Base-by-base conservation (phyloP, 2,329 filamentous ascomycete species). In the Myriosclerotinia duriaeana region DNA sequence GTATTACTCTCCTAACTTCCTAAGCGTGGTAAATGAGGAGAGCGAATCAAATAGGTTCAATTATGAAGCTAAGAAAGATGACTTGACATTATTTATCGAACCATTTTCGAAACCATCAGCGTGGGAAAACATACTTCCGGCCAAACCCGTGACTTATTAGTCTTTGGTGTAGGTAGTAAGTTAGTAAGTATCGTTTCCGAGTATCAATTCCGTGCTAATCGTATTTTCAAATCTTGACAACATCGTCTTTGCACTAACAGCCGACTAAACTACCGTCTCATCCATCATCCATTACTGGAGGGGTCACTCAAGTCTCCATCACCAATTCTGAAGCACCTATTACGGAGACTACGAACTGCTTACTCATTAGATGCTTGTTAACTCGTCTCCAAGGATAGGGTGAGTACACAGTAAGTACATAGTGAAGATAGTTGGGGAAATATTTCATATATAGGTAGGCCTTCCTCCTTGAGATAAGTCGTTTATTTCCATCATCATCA, bases 231-330 rank as follows among this genome's bases (percentile, higher is more conserved):
- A n/a, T 12, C 26, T 34, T 14, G 20, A 22, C 62, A 8, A n/a
- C 15, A 26, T 53, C 36, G 11, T 20, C 38, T 40, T 52, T 12
- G 20, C n/a, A n/a, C n/a, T 52, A 65, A 62, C 48, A 66, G 64
- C 64, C 64, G 64, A 54, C n/a, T 48, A 53, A 62, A 62, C 42
- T 63, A 66, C 58, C 64, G 64, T 62, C 64, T 38, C 46, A 50
- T 42, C 12, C 38, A 15, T 8, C 40, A 38, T 6, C 30, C 30
- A 34, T 34, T 34, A 34, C 30, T 34, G 56, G 56, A 53, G 56
- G 56, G 38, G 56, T 66, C 38, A 48, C 11, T 46, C 12, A 14
- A 55, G 12, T 38, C 17, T 46, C 17, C 17, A 36, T 62, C 46
- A 53, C 34, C n/a, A 40, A 53, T 63, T 42, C 36, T 26, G 20